phyloP scores from a whole-genome alignment of 2,329 filamentous ascomycete genomes.

The Monilinia aucupariae region DNA sequence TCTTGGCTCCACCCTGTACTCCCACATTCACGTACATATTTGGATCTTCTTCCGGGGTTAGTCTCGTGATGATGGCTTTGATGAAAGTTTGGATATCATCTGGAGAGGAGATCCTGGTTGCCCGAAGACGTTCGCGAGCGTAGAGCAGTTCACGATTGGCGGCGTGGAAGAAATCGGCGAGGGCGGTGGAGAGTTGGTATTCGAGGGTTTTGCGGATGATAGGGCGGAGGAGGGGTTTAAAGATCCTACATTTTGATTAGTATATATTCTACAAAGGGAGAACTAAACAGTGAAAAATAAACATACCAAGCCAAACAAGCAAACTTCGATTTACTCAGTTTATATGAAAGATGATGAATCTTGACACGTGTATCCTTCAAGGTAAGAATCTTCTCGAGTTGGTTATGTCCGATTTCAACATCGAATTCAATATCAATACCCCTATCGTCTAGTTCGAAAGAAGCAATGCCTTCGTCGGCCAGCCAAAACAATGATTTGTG shows the following conservation, averaged over 20 bases:
- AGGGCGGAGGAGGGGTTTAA: slow-evolving; percentile 78
- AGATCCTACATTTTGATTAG: slow-evolving; percentile 38
- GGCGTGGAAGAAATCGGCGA: slow-evolving; percentile 63
- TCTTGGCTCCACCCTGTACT: slow-evolving; percentile 50
- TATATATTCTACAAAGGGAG: background rate
- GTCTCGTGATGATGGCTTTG: slow-evolving; percentile 70
- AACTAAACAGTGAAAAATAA: background rate
- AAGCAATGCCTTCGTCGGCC: slow-evolving; percentile 77
- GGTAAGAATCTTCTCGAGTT: slow-evolving; percentile 73
- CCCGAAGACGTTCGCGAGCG: slow-evolving; percentile 78
- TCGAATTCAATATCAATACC: slow-evolving; percentile 84
- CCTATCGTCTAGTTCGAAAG: slow-evolving; percentile 77
- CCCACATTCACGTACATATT: slow-evolving; percentile 72
- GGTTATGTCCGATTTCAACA: slow-evolving; percentile 72
- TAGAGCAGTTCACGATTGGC: slow-evolving; percentile 83
- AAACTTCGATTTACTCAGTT: slow-evolving; percentile 67
- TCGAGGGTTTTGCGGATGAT: slow-evolving; percentile 76
- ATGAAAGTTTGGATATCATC: slow-evolving; percentile 76
- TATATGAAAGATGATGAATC: slow-evolving; percentile 84
- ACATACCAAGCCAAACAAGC: slow-evolving; percentile 64
- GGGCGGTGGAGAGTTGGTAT: slow-evolving; percentile 65
- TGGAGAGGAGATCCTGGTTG: slow-evolving; percentile 76
- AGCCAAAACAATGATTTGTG: slow-evolving; percentile 72
- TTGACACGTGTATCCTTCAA: slow-evolving; percentile 70
- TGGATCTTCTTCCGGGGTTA: slow-evolving; percentile 67